Evolutionary conservation across 2,329 filamentous ascomycete genomes (phyloP).

Genomic region (Penicillium freii): DNA sequence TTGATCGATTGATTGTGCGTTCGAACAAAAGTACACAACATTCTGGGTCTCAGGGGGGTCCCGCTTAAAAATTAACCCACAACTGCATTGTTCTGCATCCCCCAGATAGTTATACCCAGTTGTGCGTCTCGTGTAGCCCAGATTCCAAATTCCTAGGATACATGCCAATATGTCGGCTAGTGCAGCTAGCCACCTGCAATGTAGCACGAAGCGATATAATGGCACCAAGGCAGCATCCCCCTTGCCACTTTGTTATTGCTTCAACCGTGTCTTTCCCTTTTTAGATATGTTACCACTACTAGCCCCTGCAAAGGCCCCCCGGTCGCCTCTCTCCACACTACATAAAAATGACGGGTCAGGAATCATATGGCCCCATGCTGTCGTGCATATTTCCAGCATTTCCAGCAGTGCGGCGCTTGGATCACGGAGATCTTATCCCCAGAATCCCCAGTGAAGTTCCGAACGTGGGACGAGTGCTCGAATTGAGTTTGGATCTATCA

Average conservation of each 20-base stretch:
- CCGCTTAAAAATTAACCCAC: background rate
- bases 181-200: slow-evolving; percentile 6
- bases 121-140: background rate
- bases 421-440: slow-evolving; percentile 11
- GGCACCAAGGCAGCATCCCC: background rate
- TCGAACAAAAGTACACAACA: background rate
- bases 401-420: slow-evolving; percentile 4
- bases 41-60: background rate
- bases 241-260: background rate
- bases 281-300: background rate
- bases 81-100: background rate
- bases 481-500: slow-evolving; percentile 17
- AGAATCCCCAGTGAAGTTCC: slow-evolving; percentile 3
- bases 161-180: background rate
- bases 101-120: background rate
- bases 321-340: slow-evolving; percentile 3
- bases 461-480: slow-evolving; percentile 8
- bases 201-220: background rate
- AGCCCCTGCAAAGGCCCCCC: background rate
- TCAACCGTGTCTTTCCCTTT: background rate
- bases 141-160: slow-evolving; percentile 1
- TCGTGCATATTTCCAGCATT: slow-evolving; percentile 16
- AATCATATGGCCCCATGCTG: slow-evolving; percentile 12
- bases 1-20: background rate
- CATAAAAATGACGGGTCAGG: slow-evolving; percentile 10